Base-by-base conservation (phyloP, 1,284 basidiomycete genomes). In the Apiotrichum porosum region DNA sequence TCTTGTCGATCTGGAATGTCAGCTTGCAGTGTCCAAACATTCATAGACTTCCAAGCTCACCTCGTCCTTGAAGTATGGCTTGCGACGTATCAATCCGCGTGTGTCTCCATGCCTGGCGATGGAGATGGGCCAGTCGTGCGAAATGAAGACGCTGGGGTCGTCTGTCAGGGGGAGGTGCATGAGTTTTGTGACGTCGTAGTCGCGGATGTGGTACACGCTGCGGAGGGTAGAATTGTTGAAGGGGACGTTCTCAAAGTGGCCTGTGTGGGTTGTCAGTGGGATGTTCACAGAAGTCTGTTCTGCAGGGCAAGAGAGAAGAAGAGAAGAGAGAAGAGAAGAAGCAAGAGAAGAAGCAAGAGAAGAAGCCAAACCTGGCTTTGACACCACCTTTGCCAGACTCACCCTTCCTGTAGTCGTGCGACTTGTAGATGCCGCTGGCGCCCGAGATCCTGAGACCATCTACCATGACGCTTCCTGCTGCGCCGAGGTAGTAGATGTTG, bases 401-500 rank as follows among this genome's bases (percentile, higher is more conserved):
- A 88, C 91, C 91, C 66, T 77, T 77, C 42, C 70, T 68, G 67
- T 90, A 97, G 66, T 97, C 86, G 39, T 84, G 78, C 0, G 67
- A 66, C 63, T 95, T 95, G 78, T 84, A 97, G 45, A 98, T 98
- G 5, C 95, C 94, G 9, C 90, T 94, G 4, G 86, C 82, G 8
- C 94, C 94, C 10, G 85, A 83, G 31, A 99, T 88, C 12, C 86
- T 79, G 30, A 97, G 58, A 0, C 88, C 91, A 60, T 92, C 85
- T 26, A 97, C 84, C 42, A 86, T 81, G 0, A 98, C 80, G 47
- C 87, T 88, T 0, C 94, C 94, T 8, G 92, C 90, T 54, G 86
- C 83, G 0, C 95, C 95, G 6, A 99, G 80, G 68, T 88, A 98
- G 75, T 97, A 99, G 46, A 98, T 95, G 66, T 95, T 94, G 2